Base-by-base conservation (phyloP, 1,284 basidiomycete species). In the Trametes hirsuta region DNA sequence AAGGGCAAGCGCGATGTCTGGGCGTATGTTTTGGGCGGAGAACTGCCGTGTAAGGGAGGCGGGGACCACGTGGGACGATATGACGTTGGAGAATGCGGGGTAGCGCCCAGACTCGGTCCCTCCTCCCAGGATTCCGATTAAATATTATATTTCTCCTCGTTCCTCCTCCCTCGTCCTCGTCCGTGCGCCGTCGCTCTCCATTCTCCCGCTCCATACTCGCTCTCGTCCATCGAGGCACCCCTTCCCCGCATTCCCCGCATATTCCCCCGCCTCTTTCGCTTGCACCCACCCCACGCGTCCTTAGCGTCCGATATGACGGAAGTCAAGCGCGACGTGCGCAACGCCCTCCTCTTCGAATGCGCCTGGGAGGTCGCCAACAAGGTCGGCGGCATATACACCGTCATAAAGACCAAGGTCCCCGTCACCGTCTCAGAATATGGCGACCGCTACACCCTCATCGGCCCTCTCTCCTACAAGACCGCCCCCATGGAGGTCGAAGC, bases 401-500 rank as follows among this genome's bases (percentile, higher is more conserved):
- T 98, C 79, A 98, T 98, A 78, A 98, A 98, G 81, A 98, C 97
- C 57, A 99, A 98, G 75, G 95, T 97, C 53, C 97, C 97, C 59
- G 94, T 99, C 75, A 98, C 97, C 64, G 93, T 96, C 70, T 87
- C 89, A 64, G 95, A 97, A 76, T 97, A 90, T 76, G 91, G 93
- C 71, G 90, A 93, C 77, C 84, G 95, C 65, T 97, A 97, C 80
- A 90, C 86, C 67, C 90, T 99, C 74, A 93, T 98, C 71, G 97
- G 97, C 48, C 90, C 97, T 11, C 87, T 99, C 65, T 94, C 91
- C 61, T 97, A 98, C 88, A 98, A 98, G 82, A 91, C 93, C 3
- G 96, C 96, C 0, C 95, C 96, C 49, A 96, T 98, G 94, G 97
- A 99, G 79, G 97, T 98, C 67, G 97, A 98, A 76, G 82, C 91